Evolutionary conservation across 805 yeast genomes (phyloP).

Genomic region (Candida taoyuanica): DNA sequence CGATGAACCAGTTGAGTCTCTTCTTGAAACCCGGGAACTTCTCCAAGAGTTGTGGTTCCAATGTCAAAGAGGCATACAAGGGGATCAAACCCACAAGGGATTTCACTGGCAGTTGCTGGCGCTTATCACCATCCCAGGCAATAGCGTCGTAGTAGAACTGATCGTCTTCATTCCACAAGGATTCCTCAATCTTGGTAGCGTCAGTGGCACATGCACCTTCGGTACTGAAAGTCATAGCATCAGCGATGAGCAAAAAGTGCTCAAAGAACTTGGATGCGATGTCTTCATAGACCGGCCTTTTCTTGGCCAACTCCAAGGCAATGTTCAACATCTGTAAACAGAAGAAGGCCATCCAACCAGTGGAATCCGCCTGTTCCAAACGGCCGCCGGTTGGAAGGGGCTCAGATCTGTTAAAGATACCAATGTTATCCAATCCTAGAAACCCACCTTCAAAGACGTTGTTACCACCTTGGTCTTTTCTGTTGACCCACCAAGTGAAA

Average conservation of each 20-base stretch:
- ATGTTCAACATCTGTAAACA: slow-evolving; percentile 87
- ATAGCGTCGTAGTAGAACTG: slow-evolving; percentile 89
- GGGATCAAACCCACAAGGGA: slow-evolving; percentile 92
- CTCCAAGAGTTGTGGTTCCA: slow-evolving; percentile 77
- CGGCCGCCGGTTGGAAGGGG: slow-evolving; percentile 90
- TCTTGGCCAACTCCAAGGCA: slow-evolving; percentile 83
- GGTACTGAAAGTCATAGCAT: slow-evolving; percentile 75
- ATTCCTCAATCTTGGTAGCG: slow-evolving; percentile 45
- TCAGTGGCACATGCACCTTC: slow-evolving; percentile 25
- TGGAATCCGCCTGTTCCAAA: slow-evolving; percentile 89
- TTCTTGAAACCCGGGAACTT: slow-evolving; percentile 79
- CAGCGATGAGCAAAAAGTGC: slow-evolving; percentile 86
- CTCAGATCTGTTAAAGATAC: slow-evolving; percentile 88
- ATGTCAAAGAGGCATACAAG: slow-evolving; percentile 78
- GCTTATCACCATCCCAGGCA: slow-evolving; percentile 65
- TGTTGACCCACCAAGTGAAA: slow-evolving; percentile 97
- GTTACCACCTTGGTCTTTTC: slow-evolving; percentile 81
- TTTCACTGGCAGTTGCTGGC: slow-evolving; percentile 74
- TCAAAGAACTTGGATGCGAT: slow-evolving; percentile 93
- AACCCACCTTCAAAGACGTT: slow-evolving; percentile 94
- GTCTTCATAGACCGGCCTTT: slow-evolving; percentile 83
- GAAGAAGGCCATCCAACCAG: slow-evolving; percentile 98
- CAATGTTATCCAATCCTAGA: slow-evolving; percentile 88
- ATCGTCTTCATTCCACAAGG: slow-evolving; percentile 87
- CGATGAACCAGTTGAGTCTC: slow-evolving; percentile 79